Conservation (phyloP, 768 basidiomycete genomes). For the Phlegmacium glaucopus region DNA sequence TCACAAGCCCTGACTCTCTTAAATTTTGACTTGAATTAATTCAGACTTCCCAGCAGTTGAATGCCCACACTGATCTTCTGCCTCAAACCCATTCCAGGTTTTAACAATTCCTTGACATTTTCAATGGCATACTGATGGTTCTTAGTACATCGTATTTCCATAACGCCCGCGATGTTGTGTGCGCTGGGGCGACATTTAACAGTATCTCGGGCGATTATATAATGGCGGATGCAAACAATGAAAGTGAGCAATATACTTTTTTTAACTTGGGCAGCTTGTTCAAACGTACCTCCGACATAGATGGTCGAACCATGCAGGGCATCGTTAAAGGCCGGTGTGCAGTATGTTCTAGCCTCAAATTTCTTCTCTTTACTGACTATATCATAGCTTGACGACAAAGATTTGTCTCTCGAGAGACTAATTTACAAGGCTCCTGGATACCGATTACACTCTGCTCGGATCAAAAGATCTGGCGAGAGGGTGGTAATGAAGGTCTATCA, state of each 20-base stretch:
- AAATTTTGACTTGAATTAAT: no score
- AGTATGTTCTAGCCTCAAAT: neutral
- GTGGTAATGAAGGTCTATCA: neutral
- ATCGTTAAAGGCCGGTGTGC: neutral
- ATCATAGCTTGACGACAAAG: neutral
- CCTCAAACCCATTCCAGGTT: no score
- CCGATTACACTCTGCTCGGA: slow-evolving; percentile 4
- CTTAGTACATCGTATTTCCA: neutral
- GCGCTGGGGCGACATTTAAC: neutral
- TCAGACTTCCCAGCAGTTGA: no score
- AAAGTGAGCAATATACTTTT: neutral
- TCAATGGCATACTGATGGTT: no score
- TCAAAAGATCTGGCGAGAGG: neutral
- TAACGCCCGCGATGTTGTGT: neutral
- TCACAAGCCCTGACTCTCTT: no score
- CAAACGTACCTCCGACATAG: neutral
- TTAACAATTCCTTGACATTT: no score
- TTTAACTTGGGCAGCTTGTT: neutral
- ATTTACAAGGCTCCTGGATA: slow-evolving; percentile 5
- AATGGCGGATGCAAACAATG: neutral
- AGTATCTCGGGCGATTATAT: neutral
- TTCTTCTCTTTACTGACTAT: neutral
- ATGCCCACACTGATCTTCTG: no score
- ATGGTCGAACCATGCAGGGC: neutral
- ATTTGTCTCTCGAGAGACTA: slow-evolving; percentile 1